These are phyloP conservation scores for Mycena leptocephala DNA, from an alignment of 768 basidiomycete genomes.

Conservation along the genomic window DNA sequence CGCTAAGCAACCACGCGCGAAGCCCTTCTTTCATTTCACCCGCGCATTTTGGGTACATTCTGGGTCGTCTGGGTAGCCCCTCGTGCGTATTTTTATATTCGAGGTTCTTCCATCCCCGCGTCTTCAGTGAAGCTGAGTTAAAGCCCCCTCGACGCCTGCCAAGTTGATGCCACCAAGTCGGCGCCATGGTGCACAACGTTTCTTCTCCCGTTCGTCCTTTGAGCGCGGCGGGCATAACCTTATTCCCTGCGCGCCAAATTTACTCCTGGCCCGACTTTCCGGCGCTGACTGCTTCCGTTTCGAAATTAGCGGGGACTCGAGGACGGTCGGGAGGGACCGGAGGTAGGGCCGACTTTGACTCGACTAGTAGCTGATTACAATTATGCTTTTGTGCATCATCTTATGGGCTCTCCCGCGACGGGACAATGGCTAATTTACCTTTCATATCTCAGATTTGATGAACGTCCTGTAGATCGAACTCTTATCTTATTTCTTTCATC, in stretches of 20 bases:
- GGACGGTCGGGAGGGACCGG: background rate
- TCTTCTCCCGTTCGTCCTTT: conserved; percentile 29
- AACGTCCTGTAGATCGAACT: conserved; percentile 15
- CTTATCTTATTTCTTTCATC: conserved; percentile 22
- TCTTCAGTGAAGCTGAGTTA: background rate
- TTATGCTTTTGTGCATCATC: conserved; percentile 13
- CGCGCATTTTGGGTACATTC: background rate
- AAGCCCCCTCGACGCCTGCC: background rate
- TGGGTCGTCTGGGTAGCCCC: conserved; percentile 15
- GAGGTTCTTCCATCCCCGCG: background rate
- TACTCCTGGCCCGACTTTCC: background rate
- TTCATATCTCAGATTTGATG: conserved; percentile 6
- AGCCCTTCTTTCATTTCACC: conserved; percentile 3
- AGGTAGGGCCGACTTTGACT: background rate
- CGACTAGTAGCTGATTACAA: background rate
- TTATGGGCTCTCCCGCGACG: conserved; percentile 20
- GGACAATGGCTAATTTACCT: conserved; percentile 12
- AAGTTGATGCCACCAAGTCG: background rate
- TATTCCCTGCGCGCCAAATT: background rate
- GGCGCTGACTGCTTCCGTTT: conserved; percentile 11
- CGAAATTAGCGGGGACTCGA: background rate
- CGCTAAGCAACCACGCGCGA: background rate
- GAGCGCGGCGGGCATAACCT: conserved; percentile 16
- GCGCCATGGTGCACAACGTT: background rate
- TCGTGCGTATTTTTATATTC: background rate